phyloP scores from a whole-genome alignment of 2,329 filamentous ascomycete species.

The Alternaria solani region DNA sequence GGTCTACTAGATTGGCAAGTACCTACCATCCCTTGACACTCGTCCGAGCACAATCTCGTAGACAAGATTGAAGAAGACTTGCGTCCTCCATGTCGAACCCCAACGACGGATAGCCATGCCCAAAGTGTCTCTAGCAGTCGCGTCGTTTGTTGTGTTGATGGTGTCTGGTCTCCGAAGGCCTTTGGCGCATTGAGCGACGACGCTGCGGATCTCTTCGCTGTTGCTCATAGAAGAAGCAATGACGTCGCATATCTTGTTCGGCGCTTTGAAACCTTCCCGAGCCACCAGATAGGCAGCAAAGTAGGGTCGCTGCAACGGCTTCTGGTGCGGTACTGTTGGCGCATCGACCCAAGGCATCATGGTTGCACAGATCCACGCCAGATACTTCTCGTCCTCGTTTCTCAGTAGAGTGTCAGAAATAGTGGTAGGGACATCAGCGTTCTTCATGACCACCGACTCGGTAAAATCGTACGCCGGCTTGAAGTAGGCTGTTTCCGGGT shows the following conservation, averaged over 20 bases:
- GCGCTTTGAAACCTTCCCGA: constrained; percentile 79
- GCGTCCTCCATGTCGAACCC: constrained; percentile 76
- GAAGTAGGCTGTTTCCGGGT: constrained; percentile 70
- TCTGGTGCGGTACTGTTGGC: constrained; percentile 60
- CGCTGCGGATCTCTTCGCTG: constrained; percentile 66
- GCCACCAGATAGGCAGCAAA: constrained; percentile 68
- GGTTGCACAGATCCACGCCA: constrained; percentile 79
- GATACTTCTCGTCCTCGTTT: constrained; percentile 71
- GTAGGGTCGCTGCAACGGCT: constrained; percentile 38
- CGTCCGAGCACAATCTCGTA: constrained; percentile 63
- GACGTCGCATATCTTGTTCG: constrained; percentile 77
- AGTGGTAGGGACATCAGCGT: constrained; percentile 52
- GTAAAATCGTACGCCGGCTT: constrained; percentile 70
- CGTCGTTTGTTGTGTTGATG: constrained; percentile 53
- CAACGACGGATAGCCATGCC: constrained; percentile 79
- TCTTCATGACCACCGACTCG: constrained; percentile 26
- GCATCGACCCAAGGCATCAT: constrained; percentile 75
- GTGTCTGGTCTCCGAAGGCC: constrained; percentile 57
- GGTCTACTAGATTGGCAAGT: neutral
- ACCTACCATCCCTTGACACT: constrained; percentile 55
- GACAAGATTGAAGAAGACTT: constrained; percentile 73
- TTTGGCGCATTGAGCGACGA: constrained; percentile 64
- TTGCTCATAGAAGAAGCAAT: constrained; percentile 71
- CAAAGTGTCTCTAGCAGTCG: constrained; percentile 66
- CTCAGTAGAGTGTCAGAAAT: constrained; percentile 60